Evolutionary conservation across 2,329 filamentous ascomycete genomes (phyloP), one percentile per base, ranked within the genome.

Genomic region (Lasiodiplodia sp.): DNA sequence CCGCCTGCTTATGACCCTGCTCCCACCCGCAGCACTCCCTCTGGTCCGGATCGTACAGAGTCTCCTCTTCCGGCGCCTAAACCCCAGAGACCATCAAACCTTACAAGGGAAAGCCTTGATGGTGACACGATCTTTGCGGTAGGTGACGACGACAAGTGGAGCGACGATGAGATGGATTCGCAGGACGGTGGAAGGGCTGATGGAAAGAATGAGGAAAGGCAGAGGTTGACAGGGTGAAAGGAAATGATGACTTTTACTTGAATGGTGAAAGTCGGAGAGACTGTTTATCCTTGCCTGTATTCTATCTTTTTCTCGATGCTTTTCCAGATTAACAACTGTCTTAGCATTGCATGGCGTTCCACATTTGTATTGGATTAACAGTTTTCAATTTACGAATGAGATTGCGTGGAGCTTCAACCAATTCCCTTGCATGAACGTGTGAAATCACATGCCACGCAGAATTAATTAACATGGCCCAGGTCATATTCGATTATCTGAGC

Each of bases 51-150:
- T 18, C 47, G 80, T 82, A 70, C 53, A 56, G 77, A 73, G n/a
- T 83, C 82, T 14, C 82, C 83, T 2, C 81, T 89, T 3, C 86
- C 87, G 58, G 87, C 86, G 37, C 84, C 84, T 16, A 81, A 81
- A 69, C 79, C 82, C 31, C 83, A 82, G 70, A 86, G 81, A 78
- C 85, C 76, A 68, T 80, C 75, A 71, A 73, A 82, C 28, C 82
- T 86, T 57, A 84, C 86, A 69, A 79, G 87, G 73, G 84, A 90
- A 70, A 90, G 88, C 63, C 82, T 92, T 40, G 94, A 98, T 71
- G 94, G 94, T 12, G 96, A 98, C 82, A 97, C 94, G 0, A 96
- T 98, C 71, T 98, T 98, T 75, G 95, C 95, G 1, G 92, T 98
- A 12, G 95, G 94, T 12, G 88, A 89, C 67, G 94, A 97, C 74